A percentile compares a stretch with the other conserved stretches of the same genome.
Evolutionary conservation across 352 stramenopile genomes (phyloP).

Genomic region (Pythium apleroticum): DNA sequence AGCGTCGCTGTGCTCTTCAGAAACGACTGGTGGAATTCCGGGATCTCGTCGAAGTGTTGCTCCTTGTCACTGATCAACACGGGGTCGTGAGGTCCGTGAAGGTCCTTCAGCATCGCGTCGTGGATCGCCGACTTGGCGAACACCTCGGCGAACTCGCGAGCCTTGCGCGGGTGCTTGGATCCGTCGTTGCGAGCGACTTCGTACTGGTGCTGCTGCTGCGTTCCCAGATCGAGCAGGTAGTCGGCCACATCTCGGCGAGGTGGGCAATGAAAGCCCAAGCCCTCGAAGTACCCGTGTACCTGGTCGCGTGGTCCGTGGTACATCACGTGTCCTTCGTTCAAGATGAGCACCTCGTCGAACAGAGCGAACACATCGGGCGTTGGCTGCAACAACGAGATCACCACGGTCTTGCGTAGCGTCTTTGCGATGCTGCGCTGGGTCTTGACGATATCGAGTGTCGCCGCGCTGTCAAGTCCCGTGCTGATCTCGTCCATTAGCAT

Average conservation of each 20-base stretch:
- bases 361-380: constrained; percentile 91
- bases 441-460: constrained; percentile 62
- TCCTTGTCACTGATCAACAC: constrained; percentile 76
- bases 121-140: constrained; percentile 28
- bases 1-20: constrained; percentile 4
- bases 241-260: constrained; percentile 84
- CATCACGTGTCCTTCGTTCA: constrained; percentile 90
- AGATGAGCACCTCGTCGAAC: constrained; percentile 93
- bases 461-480: constrained; percentile 59
- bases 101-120: constrained; percentile 58
- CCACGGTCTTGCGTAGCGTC: constrained; percentile 52
- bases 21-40: constrained; percentile 17
- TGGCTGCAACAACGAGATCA: constrained; percentile 88
- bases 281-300: constrained; percentile 76
- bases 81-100: constrained; percentile 86
- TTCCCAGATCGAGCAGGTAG: constrained; percentile 76
- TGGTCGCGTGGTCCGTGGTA: constrained; percentile 76
- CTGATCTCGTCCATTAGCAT: constrained; percentile 85
- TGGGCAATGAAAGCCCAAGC: constrained; percentile 59
- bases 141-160: constrained; percentile 23
- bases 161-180: constrained; percentile 3
- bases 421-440: constrained; percentile 57
- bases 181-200: not conserved
- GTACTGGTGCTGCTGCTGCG: constrained; percentile 25
- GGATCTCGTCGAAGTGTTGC: constrained; percentile 14